Conservation (phyloP, 805 yeast genomes). For the Starmerella apis region DNA sequence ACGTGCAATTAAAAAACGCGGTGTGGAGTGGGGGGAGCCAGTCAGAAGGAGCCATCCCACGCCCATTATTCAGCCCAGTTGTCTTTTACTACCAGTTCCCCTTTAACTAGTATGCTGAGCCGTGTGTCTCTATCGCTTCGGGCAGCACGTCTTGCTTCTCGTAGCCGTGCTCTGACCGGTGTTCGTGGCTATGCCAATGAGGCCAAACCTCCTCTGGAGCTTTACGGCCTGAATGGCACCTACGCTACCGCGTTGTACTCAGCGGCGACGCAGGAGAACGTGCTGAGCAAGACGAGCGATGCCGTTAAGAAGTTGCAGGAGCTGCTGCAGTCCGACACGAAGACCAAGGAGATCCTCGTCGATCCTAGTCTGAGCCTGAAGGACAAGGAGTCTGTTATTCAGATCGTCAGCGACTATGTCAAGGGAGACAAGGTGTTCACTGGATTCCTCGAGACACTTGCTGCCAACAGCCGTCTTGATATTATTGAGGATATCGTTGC, state of each 20-base stretch:
- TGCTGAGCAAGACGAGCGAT: constrained; percentile 58
- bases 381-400: constrained; percentile 64
- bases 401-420: constrained; percentile 41
- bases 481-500: constrained; percentile 53
- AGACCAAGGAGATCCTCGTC: constrained; percentile 49
- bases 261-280: constrained; percentile 75
- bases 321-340: constrained; percentile 51
- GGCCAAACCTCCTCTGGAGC: constrained; percentile 73
- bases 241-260: constrained; percentile 90
- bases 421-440: constrained; percentile 58
- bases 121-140: constrained; percentile 18
- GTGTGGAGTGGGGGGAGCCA: no score
- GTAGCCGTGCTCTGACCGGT: constrained; percentile 18
- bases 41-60: constrained; percentile 11
- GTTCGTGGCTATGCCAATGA: constrained; percentile 46
- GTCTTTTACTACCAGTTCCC: neutral
- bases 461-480: constrained; percentile 87
- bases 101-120: constrained; percentile 14
- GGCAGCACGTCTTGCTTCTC: constrained; percentile 17
- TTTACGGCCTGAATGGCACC: constrained; percentile 92
- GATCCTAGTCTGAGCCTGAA: constrained; percentile 75
- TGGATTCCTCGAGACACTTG: constrained; percentile 74
- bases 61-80: constrained; percentile 14
- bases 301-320: constrained; percentile 51
- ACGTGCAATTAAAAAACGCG: no score